Conservation (phyloP, 352 stramenopile genomes). For the Phytopythium helicoides region DNA sequence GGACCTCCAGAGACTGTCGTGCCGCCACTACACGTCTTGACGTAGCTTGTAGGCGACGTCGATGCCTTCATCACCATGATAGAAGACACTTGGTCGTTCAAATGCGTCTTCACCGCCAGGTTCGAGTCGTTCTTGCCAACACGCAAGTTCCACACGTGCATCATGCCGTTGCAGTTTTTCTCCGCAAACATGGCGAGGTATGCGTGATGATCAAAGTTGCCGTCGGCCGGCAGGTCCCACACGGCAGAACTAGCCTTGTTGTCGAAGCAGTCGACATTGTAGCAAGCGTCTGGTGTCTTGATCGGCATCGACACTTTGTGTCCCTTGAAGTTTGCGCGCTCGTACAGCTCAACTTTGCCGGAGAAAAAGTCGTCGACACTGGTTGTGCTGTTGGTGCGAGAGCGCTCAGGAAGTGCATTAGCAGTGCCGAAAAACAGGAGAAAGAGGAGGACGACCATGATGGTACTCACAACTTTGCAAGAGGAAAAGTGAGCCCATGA, state of each 20-base stretch:
- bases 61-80: conserved; percentile 1
- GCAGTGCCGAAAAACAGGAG: too few relatives aligned
- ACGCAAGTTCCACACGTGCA: neutral
- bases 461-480: too few relatives aligned
- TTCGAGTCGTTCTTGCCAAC: neutral
- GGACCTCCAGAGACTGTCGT: neutral
- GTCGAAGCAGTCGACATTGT: conserved; percentile 1
- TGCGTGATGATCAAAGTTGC: conserved; percentile 1
- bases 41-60: neutral
- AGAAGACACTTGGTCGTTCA: neutral
- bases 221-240: neutral
- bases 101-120: neutral
- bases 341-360: neutral
- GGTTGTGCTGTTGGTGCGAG: neutral
- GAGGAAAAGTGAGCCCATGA: too few relatives aligned
- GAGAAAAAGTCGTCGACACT: neutral
- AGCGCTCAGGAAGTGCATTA: neutral
- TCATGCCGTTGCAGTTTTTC: neutral
- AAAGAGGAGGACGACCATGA: too few relatives aligned
- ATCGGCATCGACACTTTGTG: neutral
- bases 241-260: neutral
- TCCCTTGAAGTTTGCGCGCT: neutral
- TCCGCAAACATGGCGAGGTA: conserved; percentile 10
- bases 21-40: neutral
- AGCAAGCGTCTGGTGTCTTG: neutral